phyloP scores from a whole-genome alignment of 441 rosid genomes.

The Adansonia madagascariensis region DNA sequence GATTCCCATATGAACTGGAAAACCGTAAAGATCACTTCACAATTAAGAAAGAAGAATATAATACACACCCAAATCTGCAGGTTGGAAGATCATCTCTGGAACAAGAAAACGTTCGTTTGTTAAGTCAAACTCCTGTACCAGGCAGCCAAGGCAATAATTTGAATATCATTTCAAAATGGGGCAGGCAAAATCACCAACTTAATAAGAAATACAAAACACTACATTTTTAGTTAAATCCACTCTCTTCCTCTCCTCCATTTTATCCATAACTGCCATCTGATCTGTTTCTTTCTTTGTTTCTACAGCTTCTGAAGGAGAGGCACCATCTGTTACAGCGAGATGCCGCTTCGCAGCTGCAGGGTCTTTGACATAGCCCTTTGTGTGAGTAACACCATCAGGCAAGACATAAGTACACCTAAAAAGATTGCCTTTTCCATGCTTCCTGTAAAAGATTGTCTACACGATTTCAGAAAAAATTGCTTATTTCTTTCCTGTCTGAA shows the following conservation, averaged over 20 bases:
- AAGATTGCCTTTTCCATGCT: conserved; percentile 57
- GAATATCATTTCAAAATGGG: conserved; percentile 14
- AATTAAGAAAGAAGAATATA: conserved; percentile 2
- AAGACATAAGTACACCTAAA: conserved; percentile 78
- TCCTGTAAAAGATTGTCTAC: conserved; percentile 42
- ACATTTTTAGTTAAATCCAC: conserved; percentile 75
- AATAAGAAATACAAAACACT: conserved; percentile 10
- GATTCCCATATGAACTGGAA: not conserved
- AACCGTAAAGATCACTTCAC: not conserved
- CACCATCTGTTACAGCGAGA: conserved; percentile 39
- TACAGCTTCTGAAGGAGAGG: conserved; percentile 22
- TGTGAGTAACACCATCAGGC: conserved; percentile 84
- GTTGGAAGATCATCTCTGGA: conserved; percentile 92
- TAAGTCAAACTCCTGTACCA: conserved; percentile 85
- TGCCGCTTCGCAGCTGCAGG: conserved; percentile 65
- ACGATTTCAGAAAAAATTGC: conserved; percentile 6
- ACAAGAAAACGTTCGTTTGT: conserved; percentile 94
- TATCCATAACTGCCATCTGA: conserved; percentile 41
- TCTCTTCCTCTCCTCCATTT: conserved; percentile 51
- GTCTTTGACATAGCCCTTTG: conserved; percentile 83
- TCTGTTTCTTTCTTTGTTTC: conserved; percentile 33
- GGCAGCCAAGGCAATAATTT: conserved; percentile 17
- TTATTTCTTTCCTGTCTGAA: not conserved
- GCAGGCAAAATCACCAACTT: conserved; percentile 2
- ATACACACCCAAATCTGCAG: conserved; percentile 85